A percentile compares a stretch with the other conserved stretches of the same genome.
Conservation (phyloP, 768 basidiomycete species). For the Fomitopsis pulvina region DNA sequence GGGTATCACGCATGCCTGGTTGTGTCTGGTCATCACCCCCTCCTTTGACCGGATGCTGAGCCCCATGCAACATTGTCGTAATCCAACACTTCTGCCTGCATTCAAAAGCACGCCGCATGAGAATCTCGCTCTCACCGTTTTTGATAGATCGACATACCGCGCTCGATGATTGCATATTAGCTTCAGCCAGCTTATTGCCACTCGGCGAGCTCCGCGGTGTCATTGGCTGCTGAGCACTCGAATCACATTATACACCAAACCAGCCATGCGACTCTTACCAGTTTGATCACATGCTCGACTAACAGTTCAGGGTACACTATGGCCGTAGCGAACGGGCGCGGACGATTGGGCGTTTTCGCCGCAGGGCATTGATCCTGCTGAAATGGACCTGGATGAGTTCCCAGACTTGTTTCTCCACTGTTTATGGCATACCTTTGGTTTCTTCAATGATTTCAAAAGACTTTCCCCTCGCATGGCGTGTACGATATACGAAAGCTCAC, state of each 20-base stretch:
- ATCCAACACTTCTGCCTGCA: constrained; percentile 25
- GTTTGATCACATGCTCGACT: background rate
- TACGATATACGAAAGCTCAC: no score
- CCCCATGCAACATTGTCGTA: constrained; percentile 28
- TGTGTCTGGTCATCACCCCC: no score
- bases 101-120: background rate
- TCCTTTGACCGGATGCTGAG: no score
- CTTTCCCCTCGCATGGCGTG: background rate
- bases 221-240: background rate
- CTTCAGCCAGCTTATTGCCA: background rate
- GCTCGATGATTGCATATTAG: background rate
- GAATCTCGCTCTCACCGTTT: background rate
- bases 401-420: no score
- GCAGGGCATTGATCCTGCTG: no score
- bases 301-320: background rate
- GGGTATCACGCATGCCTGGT: no score
- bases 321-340: background rate
- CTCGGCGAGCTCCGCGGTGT: background rate
- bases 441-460: background rate
- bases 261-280: background rate
- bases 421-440: background rate
- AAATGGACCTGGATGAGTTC: no score
- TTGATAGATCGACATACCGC: background rate
- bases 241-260: background rate
- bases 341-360: background rate